Conservation (phyloP, 2,329 filamentous ascomycete species). For the Aspergillus hortae region DNA sequence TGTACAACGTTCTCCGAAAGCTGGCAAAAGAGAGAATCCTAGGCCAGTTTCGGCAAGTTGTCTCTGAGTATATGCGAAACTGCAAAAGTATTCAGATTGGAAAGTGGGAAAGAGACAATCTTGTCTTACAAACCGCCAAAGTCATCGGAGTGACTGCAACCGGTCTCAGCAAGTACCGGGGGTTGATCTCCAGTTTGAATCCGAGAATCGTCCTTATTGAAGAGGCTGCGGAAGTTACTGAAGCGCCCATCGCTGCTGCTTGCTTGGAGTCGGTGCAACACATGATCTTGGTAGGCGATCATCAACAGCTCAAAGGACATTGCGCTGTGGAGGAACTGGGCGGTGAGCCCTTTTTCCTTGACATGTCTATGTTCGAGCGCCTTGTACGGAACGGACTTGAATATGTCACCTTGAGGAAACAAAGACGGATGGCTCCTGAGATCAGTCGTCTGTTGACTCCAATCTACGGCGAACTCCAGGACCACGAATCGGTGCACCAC, state of each 20-base stretch:
- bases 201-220: constrained; percentile 71
- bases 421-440: constrained; percentile 70
- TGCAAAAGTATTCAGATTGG: constrained; percentile 55
- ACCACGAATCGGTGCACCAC: constrained; percentile 56
- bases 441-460: constrained; percentile 59
- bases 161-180: constrained; percentile 75
- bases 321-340: constrained; percentile 61
- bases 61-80: constrained; percentile 49
- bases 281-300: constrained; percentile 71
- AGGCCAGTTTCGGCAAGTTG: constrained; percentile 47
- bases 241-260: constrained; percentile 55
- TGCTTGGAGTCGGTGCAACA: constrained; percentile 63
- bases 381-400: constrained; percentile 64
- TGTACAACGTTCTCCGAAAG: constrained; percentile 65
- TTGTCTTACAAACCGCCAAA: constrained; percentile 58
- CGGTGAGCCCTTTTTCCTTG: constrained; percentile 60
- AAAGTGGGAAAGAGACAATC: constrained; percentile 57
- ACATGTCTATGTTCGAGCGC: constrained; percentile 76
- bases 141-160: constrained; percentile 72
- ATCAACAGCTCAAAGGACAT: constrained; percentile 70
- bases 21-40: constrained; percentile 50
- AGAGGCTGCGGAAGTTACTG: constrained; percentile 71
- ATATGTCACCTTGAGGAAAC: constrained; percentile 62
- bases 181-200: constrained; percentile 61
- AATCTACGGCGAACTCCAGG: constrained; percentile 58